These are phyloP conservation scores for Penicillium desertorum DNA, from an alignment of 495 filamentous ascomycete genomes.

Conservation along the genomic window DNA sequence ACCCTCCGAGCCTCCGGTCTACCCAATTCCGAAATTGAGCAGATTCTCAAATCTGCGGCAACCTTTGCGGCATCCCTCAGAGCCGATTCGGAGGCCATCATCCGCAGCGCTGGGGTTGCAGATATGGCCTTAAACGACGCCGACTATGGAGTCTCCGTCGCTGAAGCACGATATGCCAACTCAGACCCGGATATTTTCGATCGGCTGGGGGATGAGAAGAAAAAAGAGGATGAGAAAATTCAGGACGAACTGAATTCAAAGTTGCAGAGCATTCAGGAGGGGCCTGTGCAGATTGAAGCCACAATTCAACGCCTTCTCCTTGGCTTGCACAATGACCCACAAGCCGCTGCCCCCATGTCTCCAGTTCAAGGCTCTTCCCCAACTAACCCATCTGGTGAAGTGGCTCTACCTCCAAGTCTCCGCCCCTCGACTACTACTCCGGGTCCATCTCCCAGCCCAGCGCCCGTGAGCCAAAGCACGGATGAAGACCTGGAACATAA, in stretches of 20 bases:
- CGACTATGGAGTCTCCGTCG: constrained; percentile 54
- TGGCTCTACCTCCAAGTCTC: constrained; percentile 19
- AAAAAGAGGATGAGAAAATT: constrained; percentile 53
- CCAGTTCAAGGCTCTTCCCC: constrained; percentile 15
- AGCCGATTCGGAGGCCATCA: constrained; percentile 50
- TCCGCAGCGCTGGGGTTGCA: constrained; percentile 48
- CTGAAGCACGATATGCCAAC: constrained; percentile 49
- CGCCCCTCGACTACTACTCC: constrained; percentile 21
- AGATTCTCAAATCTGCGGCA: constrained; percentile 46
- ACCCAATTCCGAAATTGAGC: constrained; percentile 44
- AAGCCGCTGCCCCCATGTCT: constrained; percentile 15
- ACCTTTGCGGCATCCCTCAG: constrained; percentile 44
- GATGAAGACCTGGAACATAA: constrained; percentile 42
- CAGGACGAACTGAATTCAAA: constrained; percentile 47
- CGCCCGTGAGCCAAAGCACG: constrained; percentile 5
- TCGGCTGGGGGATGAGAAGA: constrained; percentile 49
- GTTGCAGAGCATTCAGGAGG: constrained; percentile 48
- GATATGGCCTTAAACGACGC: constrained; percentile 53
- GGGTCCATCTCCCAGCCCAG: constrained; percentile 14
- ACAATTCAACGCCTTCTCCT: constrained; percentile 35
- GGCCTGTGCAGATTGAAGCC: constrained; percentile 36
- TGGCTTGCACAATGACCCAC: constrained; percentile 32
- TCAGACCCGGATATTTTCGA: constrained; percentile 45
- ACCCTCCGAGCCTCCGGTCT: constrained; percentile 35
- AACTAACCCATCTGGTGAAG: constrained; percentile 19